Conservation (phyloP, 78 protist species). For the Polysphondylium violaceum region DNA sequence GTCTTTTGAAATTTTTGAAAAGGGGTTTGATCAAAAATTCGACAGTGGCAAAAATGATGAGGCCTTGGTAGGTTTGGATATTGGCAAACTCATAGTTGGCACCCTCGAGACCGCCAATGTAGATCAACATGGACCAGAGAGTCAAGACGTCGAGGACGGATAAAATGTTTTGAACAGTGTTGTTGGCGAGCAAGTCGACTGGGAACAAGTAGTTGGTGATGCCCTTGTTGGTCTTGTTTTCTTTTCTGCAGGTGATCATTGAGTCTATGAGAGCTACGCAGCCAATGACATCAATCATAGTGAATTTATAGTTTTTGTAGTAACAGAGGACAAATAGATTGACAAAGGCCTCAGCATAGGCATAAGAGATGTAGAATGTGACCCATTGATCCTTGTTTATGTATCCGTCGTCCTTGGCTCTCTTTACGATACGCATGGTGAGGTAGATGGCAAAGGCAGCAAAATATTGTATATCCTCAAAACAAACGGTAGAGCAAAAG, state of each 20-base stretch:
- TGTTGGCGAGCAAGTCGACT: background rate
- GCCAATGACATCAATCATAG: background rate
- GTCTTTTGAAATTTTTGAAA: slow-evolving; percentile 5
- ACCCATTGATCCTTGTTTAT: slow-evolving; percentile 12
- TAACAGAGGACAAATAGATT: background rate
- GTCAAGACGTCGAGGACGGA: background rate
- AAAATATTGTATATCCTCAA: background rate
- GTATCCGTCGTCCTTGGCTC: background rate
- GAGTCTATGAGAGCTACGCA: slow-evolving; percentile 9
- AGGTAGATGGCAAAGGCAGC: background rate
- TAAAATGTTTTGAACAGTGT: background rate
- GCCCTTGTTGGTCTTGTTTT: background rate
- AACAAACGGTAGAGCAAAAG: background rate
- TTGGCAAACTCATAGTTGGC: background rate
- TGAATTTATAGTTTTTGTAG: background rate
- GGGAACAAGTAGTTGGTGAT: background rate
- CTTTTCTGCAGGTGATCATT: slow-evolving; percentile 16
- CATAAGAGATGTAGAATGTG: background rate
- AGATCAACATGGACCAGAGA: background rate
- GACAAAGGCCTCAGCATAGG: background rate
- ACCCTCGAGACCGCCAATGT: no score
- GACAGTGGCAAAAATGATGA: background rate
- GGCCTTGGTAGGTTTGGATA: background rate
- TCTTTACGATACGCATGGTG: background rate
- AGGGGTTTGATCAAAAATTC: slow-evolving; percentile 9